phyloP scores from a whole-genome alignment of 805 yeast genomes.

The Isabelozyma gotoi region DNA sequence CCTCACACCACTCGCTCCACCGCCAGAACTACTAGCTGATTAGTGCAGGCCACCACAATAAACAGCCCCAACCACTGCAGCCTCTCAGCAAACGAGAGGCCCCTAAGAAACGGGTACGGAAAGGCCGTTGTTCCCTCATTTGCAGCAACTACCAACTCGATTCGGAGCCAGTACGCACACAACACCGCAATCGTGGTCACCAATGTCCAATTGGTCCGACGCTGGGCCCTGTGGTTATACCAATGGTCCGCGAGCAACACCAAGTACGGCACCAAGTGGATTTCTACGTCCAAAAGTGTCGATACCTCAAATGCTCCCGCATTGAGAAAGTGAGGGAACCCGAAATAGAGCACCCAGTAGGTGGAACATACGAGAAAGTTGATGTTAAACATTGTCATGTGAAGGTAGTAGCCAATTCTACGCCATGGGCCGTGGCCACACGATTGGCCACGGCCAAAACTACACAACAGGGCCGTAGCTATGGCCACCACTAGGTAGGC shows the following conservation, averaged over 20 bases:
- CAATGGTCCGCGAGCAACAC: conserved; percentile 11
- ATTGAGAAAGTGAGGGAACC: conserved; percentile 15
- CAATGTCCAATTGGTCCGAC: conserved; percentile 3
- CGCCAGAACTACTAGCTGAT: neutral
- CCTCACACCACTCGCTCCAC: no score
- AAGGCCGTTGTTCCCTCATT: conserved; percentile 6
- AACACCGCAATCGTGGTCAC: conserved; percentile 7
- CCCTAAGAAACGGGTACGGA: conserved; percentile 19
- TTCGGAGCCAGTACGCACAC: conserved; percentile 13
- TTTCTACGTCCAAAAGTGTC: conserved; percentile 17
- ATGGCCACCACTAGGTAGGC: conserved; percentile 3
- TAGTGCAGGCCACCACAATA: conserved; percentile 1
- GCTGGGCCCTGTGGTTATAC: neutral
- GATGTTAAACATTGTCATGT: conserved; percentile 14
- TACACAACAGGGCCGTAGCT: no score
- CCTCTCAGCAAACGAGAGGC: conserved; percentile 3
- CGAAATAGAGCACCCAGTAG: conserved; percentile 19
- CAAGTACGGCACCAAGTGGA: conserved; percentile 25
- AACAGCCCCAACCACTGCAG: conserved; percentile 9
- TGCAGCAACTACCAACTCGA: conserved; percentile 9
- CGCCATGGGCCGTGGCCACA: no score
- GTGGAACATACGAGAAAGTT: conserved; percentile 21
- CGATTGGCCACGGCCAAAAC: no score
- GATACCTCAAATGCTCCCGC: conserved; percentile 14
- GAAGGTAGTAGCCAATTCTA: neutral